Percentiles rank a stretch among this genome's conserved stretches.
These are phyloP conservation scores for Amaranthus hypochondriacus DNA, from an alignment of 148 eudicot species.

Conservation along the genomic window DNA sequence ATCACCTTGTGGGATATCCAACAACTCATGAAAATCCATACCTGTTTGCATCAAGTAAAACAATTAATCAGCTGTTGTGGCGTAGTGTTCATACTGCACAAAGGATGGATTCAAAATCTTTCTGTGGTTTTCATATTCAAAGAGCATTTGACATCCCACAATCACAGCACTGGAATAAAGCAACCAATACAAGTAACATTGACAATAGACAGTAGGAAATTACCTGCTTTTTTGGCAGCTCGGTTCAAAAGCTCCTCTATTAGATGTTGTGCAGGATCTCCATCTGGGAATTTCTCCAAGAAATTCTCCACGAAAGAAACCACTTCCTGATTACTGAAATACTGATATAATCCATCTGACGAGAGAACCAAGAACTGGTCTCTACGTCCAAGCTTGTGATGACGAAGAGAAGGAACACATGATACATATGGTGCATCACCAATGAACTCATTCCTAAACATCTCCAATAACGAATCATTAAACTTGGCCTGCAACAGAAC, in stretches of 20 bases:
- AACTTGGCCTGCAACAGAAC: slow-evolving; percentile 70
- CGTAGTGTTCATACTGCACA: too few species aligned
- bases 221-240: slow-evolving; percentile 99
- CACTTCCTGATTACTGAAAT: slow-evolving; percentile 91
- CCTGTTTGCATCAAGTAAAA: slow-evolving; percentile 37
- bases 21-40: slow-evolving; percentile 94
- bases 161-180: neutral
- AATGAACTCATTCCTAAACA: slow-evolving; percentile 95
- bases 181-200: neutral
- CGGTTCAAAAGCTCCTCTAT: slow-evolving; percentile 95
- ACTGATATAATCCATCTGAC: slow-evolving; percentile 96
- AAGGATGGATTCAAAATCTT: too few species aligned
- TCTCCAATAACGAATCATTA: slow-evolving; percentile 79
- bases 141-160: neutral
- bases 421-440: slow-evolving; percentile 88
- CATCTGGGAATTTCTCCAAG: slow-evolving; percentile 91
- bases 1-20: slow-evolving; percentile 98
- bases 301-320: slow-evolving; percentile 82
- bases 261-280: slow-evolving; percentile 98
- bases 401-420: slow-evolving; percentile 80
- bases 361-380: slow-evolving; percentile 98
- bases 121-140: too few species aligned
- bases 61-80: neutral
- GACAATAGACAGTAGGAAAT: neutral
- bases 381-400: slow-evolving; percentile 70